A percentile compares a stretch with the other conserved stretches of the same genome.
Conservation (phyloP, 345 rosid species). For the Syzygium aromaticum region DNA sequence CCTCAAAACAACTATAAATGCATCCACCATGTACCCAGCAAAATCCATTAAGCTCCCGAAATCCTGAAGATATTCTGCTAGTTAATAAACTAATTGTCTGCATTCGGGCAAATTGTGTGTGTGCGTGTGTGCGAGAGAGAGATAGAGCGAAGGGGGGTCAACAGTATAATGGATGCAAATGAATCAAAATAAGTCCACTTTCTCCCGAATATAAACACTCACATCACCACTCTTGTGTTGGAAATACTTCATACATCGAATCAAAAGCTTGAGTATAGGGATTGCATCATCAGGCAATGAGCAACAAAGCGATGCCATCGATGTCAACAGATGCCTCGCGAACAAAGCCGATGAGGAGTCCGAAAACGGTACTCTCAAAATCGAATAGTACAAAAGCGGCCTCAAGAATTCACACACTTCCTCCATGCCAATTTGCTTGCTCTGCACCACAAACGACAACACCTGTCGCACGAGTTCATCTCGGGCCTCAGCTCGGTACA, state of each 20-base stretch:
- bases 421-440: constrained; percentile 36
- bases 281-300: constrained; percentile 48
- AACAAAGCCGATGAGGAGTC: constrained; percentile 35
- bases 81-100: not conserved
- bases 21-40: constrained; percentile 48
- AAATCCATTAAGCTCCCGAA: constrained; percentile 26
- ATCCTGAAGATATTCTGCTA: constrained; percentile 43
- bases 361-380: constrained; percentile 39
- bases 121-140: not conserved
- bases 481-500: constrained; percentile 48
- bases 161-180: not conserved
- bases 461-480: constrained; percentile 67
- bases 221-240: constrained; percentile 42
- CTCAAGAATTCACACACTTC: constrained; percentile 71
- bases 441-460: constrained; percentile 46
- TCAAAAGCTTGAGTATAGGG: constrained; percentile 52
- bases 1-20: constrained; percentile 54
- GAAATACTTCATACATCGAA: constrained; percentile 40
- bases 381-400: constrained; percentile 49
- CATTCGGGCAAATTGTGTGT: not conserved
- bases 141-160: not conserved
- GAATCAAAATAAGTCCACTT: not conserved
- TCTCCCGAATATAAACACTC: constrained; percentile 6
- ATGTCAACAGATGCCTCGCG: constrained; percentile 48
- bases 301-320: constrained; percentile 72